Evolutionary conservation across 2,329 filamentous ascomycete species (phyloP), one percentile per base, ranked within the genome.

Genomic region (Ophiocordyceps polyrhachis-furcata): DNA sequence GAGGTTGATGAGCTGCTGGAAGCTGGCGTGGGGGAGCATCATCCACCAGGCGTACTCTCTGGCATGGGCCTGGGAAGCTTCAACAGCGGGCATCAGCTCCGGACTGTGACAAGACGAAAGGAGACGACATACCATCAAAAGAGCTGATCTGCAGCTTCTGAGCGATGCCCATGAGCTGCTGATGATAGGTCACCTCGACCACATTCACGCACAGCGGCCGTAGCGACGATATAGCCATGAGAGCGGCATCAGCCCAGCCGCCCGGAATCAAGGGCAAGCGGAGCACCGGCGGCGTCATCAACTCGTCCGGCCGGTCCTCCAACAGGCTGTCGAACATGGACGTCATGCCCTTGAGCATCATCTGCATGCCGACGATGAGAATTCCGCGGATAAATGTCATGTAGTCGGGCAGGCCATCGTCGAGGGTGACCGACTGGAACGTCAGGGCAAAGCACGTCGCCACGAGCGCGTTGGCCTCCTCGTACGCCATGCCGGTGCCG

Each of bases 351-450:
- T 66, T 64, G 47, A 62, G 60, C 55, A 64, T 64, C 66, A 77
- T 71, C 51, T 75, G 72, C 48, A 69, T 63, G 12, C 64, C 66
- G 4, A 78, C 64, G 41, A 76, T 64, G 48, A 72, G 56, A 49
- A 77, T 69, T 15, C 74, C 73, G 25, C 74, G 65, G 48, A 73
- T 69, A 50, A 77, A 76, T 0, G 69, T 74, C 68, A 78, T 71
- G 56, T 69, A 77, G 56, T 77, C 74, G n/a, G 62, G 60, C 58
- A 77, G 62, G 37, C 74, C 74, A 49, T 78, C 74, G 21, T 71
- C 67, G 28, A 78, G 65, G 47, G 65, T 62, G 13, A 74, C 68
- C 1, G 71, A 75, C 55, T 77, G 74, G 53, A 74, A 76, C 0
- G 70, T 72, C 29, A 79, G 63, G 12, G 71, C 72, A 51, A 70